Percentiles rank a stretch among this genome's conserved stretches.
Conservation (phyloP, 1,284 basidiomycete genomes). For the Tilletia horrida region DNA sequence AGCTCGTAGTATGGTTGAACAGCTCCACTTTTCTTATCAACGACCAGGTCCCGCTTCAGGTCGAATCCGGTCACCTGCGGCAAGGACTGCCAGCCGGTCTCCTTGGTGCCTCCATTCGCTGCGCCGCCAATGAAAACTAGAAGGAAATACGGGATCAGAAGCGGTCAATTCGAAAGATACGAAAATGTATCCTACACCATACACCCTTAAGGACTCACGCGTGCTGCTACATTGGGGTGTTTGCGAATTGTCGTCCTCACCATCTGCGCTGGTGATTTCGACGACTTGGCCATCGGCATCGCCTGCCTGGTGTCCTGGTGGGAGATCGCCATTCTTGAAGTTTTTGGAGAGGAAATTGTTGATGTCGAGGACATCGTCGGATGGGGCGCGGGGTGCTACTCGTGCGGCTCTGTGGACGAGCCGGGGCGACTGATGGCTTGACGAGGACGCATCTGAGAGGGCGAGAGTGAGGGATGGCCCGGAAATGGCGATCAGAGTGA, state of each 20-base stretch:
- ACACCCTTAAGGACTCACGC: too few species aligned
- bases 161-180: too few species aligned
- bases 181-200: too few species aligned
- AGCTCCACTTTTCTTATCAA: constrained; percentile 9
- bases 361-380: constrained; percentile 23
- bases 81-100: constrained; percentile 20
- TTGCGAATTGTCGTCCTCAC: constrained; percentile 43
- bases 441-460: too few species aligned
- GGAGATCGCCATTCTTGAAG: constrained; percentile 38
- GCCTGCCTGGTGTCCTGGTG: constrained; percentile 32
- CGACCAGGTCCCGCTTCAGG: constrained; percentile 22
- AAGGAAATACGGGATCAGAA: too few species aligned
- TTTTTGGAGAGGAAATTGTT: constrained; percentile 20
- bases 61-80: constrained; percentile 24
- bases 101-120: background rate
- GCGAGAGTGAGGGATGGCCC: too few species aligned
- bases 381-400: background rate
- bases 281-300: constrained; percentile 42
- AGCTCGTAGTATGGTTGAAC: constrained; percentile 18
- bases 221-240: constrained; percentile 35
- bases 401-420: too few species aligned
- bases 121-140: constrained; percentile 13
- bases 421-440: too few species aligned
- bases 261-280: constrained; percentile 33
- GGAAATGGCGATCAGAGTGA: too few species aligned